Evolutionary conservation across 78 protist species (phyloP).

Genomic region (Dictyostelium purpureum): DNA sequence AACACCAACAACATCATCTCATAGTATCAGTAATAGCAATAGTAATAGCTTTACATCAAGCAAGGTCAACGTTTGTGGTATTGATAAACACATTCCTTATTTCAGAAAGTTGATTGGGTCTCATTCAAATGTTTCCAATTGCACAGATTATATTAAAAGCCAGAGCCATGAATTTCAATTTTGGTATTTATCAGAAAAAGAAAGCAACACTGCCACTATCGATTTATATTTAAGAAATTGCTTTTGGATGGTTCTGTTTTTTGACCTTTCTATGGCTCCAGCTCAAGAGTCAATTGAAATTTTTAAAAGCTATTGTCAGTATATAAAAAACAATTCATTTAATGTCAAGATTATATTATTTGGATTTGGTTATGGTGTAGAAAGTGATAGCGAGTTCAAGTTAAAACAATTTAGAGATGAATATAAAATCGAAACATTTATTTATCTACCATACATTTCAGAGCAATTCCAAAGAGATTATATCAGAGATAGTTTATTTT

Average conservation of each 20-base stretch:
- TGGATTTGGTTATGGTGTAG: background rate
- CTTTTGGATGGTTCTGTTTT: background rate
- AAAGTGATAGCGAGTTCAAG: background rate
- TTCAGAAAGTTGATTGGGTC: background rate
- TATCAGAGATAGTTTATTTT: background rate
- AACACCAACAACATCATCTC: too few relatives aligned
- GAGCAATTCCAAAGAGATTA: background rate
- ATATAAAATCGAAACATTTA: background rate
- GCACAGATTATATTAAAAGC: background rate
- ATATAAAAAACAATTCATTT: background rate
- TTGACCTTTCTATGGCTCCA: background rate
- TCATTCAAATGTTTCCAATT: background rate
- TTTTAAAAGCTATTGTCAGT: background rate
- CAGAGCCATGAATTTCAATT: background rate
- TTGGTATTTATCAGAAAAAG: background rate
- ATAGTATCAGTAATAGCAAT: too few relatives aligned
- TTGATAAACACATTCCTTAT: background rate
- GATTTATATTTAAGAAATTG: background rate
- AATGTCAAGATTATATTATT: background rate
- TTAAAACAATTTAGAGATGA: background rate
- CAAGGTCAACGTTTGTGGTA: background rate
- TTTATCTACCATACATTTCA: background rate
- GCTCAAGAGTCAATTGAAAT: background rate
- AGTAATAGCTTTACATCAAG: too few relatives aligned
- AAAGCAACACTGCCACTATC: background rate